These are phyloP conservation scores for Colletotrichum spinosum DNA, from an alignment of 2,329 filamentous ascomycete species.

Conservation along the genomic window DNA sequence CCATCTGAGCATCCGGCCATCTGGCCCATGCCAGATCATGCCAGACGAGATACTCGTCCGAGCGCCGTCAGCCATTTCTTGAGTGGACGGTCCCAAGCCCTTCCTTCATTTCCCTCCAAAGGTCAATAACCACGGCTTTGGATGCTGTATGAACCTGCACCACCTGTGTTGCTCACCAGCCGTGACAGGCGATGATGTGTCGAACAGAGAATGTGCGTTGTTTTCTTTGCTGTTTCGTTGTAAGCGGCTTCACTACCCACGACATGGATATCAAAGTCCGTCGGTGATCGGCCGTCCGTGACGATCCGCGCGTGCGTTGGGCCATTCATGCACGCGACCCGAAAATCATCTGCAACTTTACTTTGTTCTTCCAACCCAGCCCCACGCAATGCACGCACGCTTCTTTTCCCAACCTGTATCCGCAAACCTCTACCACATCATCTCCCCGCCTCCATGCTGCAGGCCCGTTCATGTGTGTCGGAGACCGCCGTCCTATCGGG, in stretches of 20 bases:
- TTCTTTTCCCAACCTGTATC: background rate
- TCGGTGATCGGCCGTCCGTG: background rate
- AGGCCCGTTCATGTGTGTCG: constrained; percentile 11
- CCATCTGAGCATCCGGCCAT: constrained; percentile 20
- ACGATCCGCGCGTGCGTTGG: constrained; percentile 10
- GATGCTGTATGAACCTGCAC: constrained; percentile 17
- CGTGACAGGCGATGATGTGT: too few species aligned
- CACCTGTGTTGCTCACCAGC: too few species aligned
- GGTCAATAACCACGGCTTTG: background rate
- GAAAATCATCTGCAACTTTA: constrained; percentile 9
- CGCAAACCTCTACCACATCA: background rate
- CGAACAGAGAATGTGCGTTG: too few species aligned
- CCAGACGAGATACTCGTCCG: constrained; percentile 15
- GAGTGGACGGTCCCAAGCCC: too few species aligned
- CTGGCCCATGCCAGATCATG: constrained; percentile 14
- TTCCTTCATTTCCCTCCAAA: too few species aligned
- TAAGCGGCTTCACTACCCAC: background rate
- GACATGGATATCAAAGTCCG: background rate
- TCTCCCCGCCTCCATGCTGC: constrained; percentile 17
- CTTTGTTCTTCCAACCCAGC: constrained; percentile 2
- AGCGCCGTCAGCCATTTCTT: too few species aligned
- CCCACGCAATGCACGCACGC: constrained; percentile 15
- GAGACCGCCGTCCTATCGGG: constrained; percentile 9
- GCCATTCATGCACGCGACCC: constrained; percentile 15
- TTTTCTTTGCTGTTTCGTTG: too few species aligned